Evolutionary conservation across 805 yeast species (phyloP).

Genomic region (Schwanniomyces vanrijiae): DNA sequence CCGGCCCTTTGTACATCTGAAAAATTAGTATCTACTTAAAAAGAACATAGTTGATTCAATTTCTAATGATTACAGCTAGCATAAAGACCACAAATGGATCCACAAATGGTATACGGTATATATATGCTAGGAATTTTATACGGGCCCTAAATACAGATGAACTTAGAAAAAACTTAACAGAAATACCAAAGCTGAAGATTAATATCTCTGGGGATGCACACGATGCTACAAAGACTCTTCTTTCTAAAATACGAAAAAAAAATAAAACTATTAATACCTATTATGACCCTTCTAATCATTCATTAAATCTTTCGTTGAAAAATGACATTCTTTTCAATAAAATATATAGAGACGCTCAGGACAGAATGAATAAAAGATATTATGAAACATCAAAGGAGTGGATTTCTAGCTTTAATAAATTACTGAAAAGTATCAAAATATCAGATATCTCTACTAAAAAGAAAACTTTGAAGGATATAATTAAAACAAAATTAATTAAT

Average conservation of each 20-base stretch:
- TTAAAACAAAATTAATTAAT: not conserved
- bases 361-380: conserved; percentile 20
- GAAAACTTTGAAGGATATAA: not conserved
- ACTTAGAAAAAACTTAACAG: not conserved
- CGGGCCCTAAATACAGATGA: not conserved
- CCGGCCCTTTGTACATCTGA: not conserved
- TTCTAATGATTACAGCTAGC: not conserved
- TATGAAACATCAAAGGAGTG: conserved; percentile 17
- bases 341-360: conserved; percentile 14
- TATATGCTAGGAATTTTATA: not conserved
- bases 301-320: conserved; percentile 16
- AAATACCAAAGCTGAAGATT: not conserved
- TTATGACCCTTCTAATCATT: conserved; percentile 22
- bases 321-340: conserved; percentile 18
- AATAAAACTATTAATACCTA: conserved; percentile 5
- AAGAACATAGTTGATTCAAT: not conserved
- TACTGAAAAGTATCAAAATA: not conserved
- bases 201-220: not conserved
- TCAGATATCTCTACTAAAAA: not conserved
- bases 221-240: conserved; percentile 3
- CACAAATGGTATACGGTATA: too few relatives aligned
- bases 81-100: not conserved
- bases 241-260: conserved; percentile 2
- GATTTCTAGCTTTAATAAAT: conserved; percentile 9
- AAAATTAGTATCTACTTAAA: not conserved